phyloP scores from a whole-genome alignment of 2,329 filamentous ascomycete species.

The Parastagonospora avenae region DNA sequence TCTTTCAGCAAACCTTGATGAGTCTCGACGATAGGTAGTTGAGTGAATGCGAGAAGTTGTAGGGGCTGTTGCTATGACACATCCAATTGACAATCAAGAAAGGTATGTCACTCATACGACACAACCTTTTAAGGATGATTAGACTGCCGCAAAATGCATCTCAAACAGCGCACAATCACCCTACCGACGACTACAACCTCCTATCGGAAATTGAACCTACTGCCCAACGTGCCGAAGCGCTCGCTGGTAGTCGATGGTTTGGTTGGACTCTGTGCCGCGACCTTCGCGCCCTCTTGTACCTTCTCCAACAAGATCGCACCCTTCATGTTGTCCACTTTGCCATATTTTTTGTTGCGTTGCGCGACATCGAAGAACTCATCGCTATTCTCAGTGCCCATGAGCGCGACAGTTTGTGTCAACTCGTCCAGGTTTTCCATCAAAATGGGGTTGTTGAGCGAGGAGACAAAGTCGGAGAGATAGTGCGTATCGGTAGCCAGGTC shows the following conservation, averaged over 20 bases:
- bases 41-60: no score
- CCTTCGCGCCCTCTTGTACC: slow-evolving; percentile 42
- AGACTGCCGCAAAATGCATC: no score
- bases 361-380: slow-evolving; percentile 96
- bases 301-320: slow-evolving; percentile 92
- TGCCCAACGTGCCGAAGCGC: slow-evolving; percentile 42
- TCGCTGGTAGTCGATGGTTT: slow-evolving; percentile 34
- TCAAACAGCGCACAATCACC: not conserved
- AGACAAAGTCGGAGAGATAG: slow-evolving; percentile 85
- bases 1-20: no score
- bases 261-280: slow-evolving; percentile 41
- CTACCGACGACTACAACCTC: not conserved
- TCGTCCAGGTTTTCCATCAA: slow-evolving; percentile 89
- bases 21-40: no score
- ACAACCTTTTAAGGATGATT: no score
- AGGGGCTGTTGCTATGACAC: no score
- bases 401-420: slow-evolving; percentile 85
- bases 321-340: slow-evolving; percentile 87
- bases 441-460: slow-evolving; percentile 84
- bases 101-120: no score
- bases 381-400: slow-evolving; percentile 86
- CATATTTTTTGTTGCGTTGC: slow-evolving; percentile 89
- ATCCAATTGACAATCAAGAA: no score
- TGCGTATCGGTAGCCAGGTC: slow-evolving; percentile 82
- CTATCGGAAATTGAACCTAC: slow-evolving; percentile 38